Evolutionary conservation across 106 monocot genomes (phyloP).

Genomic region (Amphibolis antarctica): DNA sequence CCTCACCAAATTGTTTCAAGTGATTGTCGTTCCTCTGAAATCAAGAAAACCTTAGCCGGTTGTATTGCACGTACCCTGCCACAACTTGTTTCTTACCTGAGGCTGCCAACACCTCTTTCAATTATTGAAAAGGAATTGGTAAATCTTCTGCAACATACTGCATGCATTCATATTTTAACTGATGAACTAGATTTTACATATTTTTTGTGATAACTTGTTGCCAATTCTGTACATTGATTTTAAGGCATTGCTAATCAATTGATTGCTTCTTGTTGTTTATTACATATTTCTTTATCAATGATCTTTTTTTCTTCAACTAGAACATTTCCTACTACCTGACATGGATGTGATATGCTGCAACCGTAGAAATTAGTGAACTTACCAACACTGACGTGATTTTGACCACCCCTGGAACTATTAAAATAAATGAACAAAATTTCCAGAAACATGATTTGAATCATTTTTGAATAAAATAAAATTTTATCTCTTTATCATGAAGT

Average conservation of each 20-base stretch:
- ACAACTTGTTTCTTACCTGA: slow-evolving; percentile 40
- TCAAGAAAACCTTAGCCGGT: slow-evolving; percentile 60
- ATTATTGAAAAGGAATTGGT: slow-evolving; percentile 73
- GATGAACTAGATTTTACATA: neutral
- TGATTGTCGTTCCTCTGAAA: slow-evolving; percentile 74
- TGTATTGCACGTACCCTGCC: slow-evolving; percentile 60
- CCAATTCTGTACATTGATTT: too few relatives aligned
- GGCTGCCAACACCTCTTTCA: slow-evolving; percentile 50
- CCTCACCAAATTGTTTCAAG: slow-evolving; percentile 37
- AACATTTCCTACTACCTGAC: neutral
- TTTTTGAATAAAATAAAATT: too few relatives aligned
- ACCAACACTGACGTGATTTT: too few relatives aligned
- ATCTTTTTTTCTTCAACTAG: too few relatives aligned
- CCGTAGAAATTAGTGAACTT: neutral
- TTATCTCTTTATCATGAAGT: too few relatives aligned
- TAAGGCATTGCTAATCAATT: too few relatives aligned
- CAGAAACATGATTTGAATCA: too few relatives aligned
- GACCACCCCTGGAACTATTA: neutral
- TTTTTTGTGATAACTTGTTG: neutral
- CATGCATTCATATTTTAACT: neutral
- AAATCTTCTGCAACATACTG: neutral
- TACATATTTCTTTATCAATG: too few relatives aligned
- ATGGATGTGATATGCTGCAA: neutral
- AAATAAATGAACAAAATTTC: too few relatives aligned
- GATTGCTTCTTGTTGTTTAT: too few relatives aligned